Base-by-base conservation (phyloP, 176 grass and related monocot species). In the Hsuehochloa calcarea region DNA sequence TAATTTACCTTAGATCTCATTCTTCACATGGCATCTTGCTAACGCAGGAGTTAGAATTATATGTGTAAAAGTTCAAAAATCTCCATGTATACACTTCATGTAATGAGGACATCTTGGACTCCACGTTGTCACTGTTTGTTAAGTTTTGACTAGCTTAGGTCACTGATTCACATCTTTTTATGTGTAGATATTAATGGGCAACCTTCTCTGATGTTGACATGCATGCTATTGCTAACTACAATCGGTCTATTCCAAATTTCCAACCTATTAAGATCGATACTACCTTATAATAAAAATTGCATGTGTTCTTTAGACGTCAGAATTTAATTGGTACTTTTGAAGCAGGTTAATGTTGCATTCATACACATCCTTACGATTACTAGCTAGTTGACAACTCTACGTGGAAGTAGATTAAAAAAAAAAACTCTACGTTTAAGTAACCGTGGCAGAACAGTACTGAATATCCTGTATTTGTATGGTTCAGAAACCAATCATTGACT, bases 131-230 rank as follows among this genome's bases (percentile, higher is more conserved):
- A 14, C 34, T 65, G 19, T 46, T 16, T 46, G 16, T 46, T 5
- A 46, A 45, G 50, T 49, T 10, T 68, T 69, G 25, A 20, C 70
- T 26, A 47, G 13, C 60, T 43, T 83, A 10, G 20, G 17, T 45
- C 58, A 79, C 1, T 38, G 56, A 54, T 31, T 49, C 4, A 31
- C 56, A 45, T 43, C 52, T 64, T 80, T 61, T 12, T 64, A 17
- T 46, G 23, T 22, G 17, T 44, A 38, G 64, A 70, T 6, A 71
- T 49, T 16, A 85, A 65, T 19, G 35, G 20, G 39, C 40, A 40
- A 41, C 27, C 69, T 29, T 29, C 63, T 51, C 49, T 43, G 80
- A 88, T 71, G 72, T 61, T 16, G 64, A 86, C 65, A 50, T 46
- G 34, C 41, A 8, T 46, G 62, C 51, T 20, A 34, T 19, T 51